Base-by-base conservation (phyloP, 2,329 filamentous ascomycete species). In the Paraphoma chrysanthemicola region DNA sequence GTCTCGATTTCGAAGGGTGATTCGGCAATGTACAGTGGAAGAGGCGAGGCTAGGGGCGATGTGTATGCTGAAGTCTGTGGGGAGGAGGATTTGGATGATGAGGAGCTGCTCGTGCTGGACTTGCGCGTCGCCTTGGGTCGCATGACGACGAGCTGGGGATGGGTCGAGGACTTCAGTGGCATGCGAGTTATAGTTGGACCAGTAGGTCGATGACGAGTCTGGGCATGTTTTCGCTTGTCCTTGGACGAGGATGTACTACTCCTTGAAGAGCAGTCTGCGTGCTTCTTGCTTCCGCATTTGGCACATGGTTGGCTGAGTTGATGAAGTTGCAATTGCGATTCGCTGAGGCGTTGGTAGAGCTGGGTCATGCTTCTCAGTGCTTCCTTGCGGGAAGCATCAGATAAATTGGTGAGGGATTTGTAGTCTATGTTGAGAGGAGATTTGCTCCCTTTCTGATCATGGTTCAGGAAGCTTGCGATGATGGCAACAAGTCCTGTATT, bases 401-500 rank as follows among this genome's bases (percentile, higher is more conserved):
- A 81, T 28, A 82, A 65, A 48, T 69, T 72, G n/a, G 77, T 80
- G 44, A 82, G 62, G 1, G 77, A 77, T 44, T 70, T 74, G 63
- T 80, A 82, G 69, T 82, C 79, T 17, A 81, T 64, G 33, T 72
- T 63, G 31, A 74, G 57, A 53, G 70, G 62, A 44, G 56, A 63
- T 41, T 69, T 69, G n/a, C 55, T 56, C 39, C 66, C 59, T 53
- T 74, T 76, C 11, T 71, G 62, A 52, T 77, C 74, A 54, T 72
- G 69, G 28, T 74, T 68, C 38, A 82, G 61, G 53, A 82, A 82
- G 2, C 78, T 67, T 17, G 78, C 70, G 50, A 82, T 81, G 62
- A 82, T 81, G 53, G 68, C 66, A 7, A 82, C 78, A 5, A 82
- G 75, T 39, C 80, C 79, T 16, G 78, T 79, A 57, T 82, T 82